Evolutionary conservation across 73 alveolate species (phyloP).

Genomic region (Symbiodinium pilosum): DNA sequence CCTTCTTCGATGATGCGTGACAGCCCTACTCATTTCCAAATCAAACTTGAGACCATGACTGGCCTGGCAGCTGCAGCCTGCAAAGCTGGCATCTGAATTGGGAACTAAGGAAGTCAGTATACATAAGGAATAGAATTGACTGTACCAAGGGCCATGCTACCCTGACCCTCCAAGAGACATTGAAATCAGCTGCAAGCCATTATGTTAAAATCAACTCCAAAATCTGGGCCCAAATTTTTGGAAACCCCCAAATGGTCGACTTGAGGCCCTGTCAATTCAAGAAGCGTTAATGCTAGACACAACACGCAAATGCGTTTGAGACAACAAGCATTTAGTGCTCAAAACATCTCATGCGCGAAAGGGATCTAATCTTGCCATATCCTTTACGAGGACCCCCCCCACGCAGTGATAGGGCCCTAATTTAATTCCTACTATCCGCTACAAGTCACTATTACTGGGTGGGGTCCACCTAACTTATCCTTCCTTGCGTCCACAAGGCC

Average conservation of each 20-base stretch:
- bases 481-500: too few species aligned
- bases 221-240: neutral
- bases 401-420: too few species aligned
- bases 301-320: too few species aligned
- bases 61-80: neutral
- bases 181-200: neutral
- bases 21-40: neutral
- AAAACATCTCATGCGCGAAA: too few species aligned
- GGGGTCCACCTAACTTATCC: too few species aligned
- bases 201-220: neutral
- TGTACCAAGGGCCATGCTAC: neutral
- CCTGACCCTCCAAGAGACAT: too few species aligned
- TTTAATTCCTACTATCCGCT: too few species aligned
- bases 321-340: neutral
- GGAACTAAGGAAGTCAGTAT: neutral
- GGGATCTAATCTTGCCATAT: too few species aligned
- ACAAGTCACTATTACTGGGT: too few species aligned
- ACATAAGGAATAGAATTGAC: neutral
- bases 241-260: neutral
- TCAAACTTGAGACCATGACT: neutral
- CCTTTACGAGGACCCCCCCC: too few species aligned
- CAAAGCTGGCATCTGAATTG: neutral
- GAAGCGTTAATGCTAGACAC: too few species aligned
- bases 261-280: neutral
- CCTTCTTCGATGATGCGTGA: neutral